Conservation (phyloP, 306 rosid genomes). For the Trifolium subterraneum region DNA sequence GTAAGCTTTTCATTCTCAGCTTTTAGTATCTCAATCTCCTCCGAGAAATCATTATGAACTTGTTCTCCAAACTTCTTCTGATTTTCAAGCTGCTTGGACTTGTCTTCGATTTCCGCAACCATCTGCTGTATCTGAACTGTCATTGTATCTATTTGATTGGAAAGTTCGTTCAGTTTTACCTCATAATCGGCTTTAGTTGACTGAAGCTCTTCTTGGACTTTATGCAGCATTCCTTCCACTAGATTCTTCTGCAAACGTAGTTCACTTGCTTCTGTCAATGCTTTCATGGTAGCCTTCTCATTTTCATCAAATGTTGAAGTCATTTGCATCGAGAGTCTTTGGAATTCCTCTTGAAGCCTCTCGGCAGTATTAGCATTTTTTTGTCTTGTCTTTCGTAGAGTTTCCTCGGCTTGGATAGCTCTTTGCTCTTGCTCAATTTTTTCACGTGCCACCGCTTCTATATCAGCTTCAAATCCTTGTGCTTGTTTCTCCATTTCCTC, state of each 20-base stretch:
- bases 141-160: slow-evolving; percentile 57
- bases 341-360: slow-evolving; percentile 91
- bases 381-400: slow-evolving; percentile 69
- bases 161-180: slow-evolving; percentile 58
- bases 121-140: slow-evolving; percentile 55
- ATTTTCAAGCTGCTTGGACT: slow-evolving; percentile 63
- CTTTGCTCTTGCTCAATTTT: slow-evolving; percentile 90
- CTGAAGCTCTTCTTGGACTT: slow-evolving; percentile 64
- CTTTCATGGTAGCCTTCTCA: slow-evolving; percentile 80
- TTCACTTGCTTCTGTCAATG: slow-evolving; percentile 73
- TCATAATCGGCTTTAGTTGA: slow-evolving; percentile 53
- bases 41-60: slow-evolving; percentile 55
- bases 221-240: slow-evolving; percentile 66
- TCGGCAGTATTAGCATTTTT: slow-evolving; percentile 80
- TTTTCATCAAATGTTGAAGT: slow-evolving; percentile 82
- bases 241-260: slow-evolving; percentile 61
- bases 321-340: slow-evolving; percentile 79
- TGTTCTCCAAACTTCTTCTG: slow-evolving; percentile 60
- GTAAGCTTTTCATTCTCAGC: slow-evolving; percentile 66
- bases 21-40: slow-evolving; percentile 58
- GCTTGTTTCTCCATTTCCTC: slow-evolving; percentile 77
- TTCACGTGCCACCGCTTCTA: slow-evolving; percentile 63
- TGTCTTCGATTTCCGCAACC: slow-evolving; percentile 65
- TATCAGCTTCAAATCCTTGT: slow-evolving; percentile 72
- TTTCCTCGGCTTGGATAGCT: slow-evolving; percentile 90